These are phyloP conservation scores for Schoenoplectus triqueter DNA, from an alignment of 202 grass and related monocot species.

Conservation along the genomic window DNA sequence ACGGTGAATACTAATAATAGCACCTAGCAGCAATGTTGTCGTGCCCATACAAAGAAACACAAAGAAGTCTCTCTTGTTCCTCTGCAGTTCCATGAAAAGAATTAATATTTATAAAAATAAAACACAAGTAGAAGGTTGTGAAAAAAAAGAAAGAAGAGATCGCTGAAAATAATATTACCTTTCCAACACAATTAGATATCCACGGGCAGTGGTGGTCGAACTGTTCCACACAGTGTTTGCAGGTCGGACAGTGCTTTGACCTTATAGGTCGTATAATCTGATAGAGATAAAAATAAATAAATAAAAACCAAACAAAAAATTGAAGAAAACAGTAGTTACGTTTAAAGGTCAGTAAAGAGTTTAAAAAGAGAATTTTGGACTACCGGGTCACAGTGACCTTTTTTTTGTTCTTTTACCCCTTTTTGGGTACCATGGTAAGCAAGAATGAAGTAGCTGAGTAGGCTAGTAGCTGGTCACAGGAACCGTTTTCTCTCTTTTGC, in stretches of 20 bases:
- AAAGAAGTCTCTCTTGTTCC: conserved; percentile 94
- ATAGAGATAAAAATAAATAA: conserved; percentile 41
- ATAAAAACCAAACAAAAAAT: neutral
- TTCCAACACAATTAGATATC: conserved; percentile 99
- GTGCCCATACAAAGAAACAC: conserved; percentile 88
- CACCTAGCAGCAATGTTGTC: conserved; percentile 58
- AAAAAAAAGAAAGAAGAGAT: conserved; percentile 1
- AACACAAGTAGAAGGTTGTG: neutral
- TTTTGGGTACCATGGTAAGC: neutral
- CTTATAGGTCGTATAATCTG: conserved; percentile 97
- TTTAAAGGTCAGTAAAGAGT: no score
- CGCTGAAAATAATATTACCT: conserved; percentile 57
- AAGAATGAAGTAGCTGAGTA: neutral
- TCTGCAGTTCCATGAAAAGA: conserved; percentile 57
- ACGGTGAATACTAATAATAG: conserved; percentile 71
- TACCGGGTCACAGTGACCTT: neutral
- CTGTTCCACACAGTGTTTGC: conserved; percentile 90
- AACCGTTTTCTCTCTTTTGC: neutral
- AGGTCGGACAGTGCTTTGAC: conserved; percentile 93
- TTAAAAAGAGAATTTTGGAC: neutral
- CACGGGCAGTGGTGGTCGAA: conserved; percentile 97
- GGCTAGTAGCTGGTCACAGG: neutral
- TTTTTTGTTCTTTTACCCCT: neutral
- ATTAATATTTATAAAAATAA: conserved; percentile 10
- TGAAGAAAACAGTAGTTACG: neutral